A percentile compares a stretch with the other conserved stretches of the same genome.
Evolutionary conservation across 1,139 yeast species (phyloP).

Genomic region (Debaryomycetaceae sp.): DNA sequence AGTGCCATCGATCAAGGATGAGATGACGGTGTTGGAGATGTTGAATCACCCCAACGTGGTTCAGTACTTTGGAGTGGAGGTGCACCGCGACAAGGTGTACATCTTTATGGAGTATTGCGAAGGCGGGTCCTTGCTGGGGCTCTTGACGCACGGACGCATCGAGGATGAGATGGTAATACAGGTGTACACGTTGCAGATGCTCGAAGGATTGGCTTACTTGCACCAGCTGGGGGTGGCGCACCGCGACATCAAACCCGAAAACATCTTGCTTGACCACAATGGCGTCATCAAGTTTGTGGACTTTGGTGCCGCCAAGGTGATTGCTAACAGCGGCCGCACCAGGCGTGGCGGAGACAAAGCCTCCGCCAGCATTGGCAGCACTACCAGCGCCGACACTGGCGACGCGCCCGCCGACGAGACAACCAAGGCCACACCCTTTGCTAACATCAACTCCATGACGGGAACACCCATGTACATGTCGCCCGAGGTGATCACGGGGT

Average conservation of each 20-base stretch:
- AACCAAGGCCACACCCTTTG: slow-evolving; percentile 7
- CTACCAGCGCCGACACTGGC: background rate
- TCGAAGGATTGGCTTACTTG: slow-evolving; percentile 91
- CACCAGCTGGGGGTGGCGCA: slow-evolving; percentile 97
- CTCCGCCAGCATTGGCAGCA: slow-evolving; percentile 14
- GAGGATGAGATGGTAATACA: slow-evolving; percentile 94
- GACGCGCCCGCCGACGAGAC: background rate
- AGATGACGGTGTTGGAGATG: slow-evolving; percentile 95
- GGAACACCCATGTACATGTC: slow-evolving; percentile 99
- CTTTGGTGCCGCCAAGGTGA: slow-evolving; percentile 96
- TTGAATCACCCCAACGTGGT: slow-evolving; percentile 94
- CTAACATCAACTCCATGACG: slow-evolving; percentile 54
- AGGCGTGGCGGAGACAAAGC: slow-evolving; percentile 17
- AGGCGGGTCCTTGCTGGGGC: slow-evolving; percentile 86
- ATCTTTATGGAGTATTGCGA: slow-evolving; percentile 98
- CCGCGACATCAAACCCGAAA: slow-evolving; percentile 95
- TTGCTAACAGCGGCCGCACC: slow-evolving; percentile 65
- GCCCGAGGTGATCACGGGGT: slow-evolving; percentile 91
- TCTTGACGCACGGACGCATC: slow-evolving; percentile 80
- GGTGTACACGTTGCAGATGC: slow-evolving; percentile 85
- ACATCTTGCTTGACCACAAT: slow-evolving; percentile 81
- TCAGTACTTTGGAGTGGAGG: slow-evolving; percentile 95
- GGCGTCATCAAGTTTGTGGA: slow-evolving; percentile 95
- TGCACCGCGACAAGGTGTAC: slow-evolving; percentile 91
- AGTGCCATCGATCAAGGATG: slow-evolving; percentile 87